These are phyloP conservation scores for Panicum miliaceum DNA, from an alignment of 176 grass and related monocot genomes.

Conservation along the genomic window DNA sequence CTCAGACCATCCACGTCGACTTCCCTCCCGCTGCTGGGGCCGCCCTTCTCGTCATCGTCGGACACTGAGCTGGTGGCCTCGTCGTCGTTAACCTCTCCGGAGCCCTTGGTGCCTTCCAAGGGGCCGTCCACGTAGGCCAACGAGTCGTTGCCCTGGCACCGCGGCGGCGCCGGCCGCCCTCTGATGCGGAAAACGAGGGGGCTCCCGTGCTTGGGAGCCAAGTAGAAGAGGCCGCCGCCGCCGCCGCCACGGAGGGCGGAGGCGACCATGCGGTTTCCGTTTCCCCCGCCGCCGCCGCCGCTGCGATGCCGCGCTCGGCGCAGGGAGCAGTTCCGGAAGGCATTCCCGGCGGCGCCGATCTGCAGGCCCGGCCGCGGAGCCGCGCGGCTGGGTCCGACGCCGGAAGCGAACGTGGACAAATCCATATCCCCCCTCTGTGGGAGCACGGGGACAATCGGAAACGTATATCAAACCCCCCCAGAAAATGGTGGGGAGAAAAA, in stretches of 20 bases:
- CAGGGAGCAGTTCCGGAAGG: conserved; percentile 30
- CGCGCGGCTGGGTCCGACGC: conserved; percentile 38
- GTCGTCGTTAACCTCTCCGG: background rate
- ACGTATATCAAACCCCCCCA: background rate
- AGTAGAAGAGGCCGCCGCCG: conserved; percentile 4
- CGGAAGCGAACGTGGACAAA: conserved; percentile 54
- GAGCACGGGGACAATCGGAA: background rate
- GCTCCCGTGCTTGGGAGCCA: background rate
- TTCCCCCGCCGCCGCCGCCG: background rate
- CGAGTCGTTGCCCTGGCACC: conserved; percentile 73
- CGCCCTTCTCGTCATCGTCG: conserved; percentile 55
- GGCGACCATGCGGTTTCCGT: conserved; percentile 34
- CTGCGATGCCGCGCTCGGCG: conserved; percentile 32
- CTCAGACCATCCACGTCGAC: conserved; percentile 50
- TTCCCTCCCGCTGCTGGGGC: background rate
- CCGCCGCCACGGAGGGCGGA: conserved; percentile 34
- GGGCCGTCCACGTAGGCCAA: conserved; percentile 61
- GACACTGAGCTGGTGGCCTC: conserved; percentile 5
- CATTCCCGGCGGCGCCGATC: conserved; percentile 42
- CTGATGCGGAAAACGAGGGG: background rate
- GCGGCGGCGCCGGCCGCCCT: background rate
- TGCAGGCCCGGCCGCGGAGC: conserved; percentile 26
- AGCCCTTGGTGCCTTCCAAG: conserved; percentile 39
- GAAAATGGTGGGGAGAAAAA: background rate
- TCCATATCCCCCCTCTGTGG: conserved; percentile 49